Evolutionary conservation across 2,329 filamentous ascomycete species (phyloP).

Genomic region (Capronia americana): DNA sequence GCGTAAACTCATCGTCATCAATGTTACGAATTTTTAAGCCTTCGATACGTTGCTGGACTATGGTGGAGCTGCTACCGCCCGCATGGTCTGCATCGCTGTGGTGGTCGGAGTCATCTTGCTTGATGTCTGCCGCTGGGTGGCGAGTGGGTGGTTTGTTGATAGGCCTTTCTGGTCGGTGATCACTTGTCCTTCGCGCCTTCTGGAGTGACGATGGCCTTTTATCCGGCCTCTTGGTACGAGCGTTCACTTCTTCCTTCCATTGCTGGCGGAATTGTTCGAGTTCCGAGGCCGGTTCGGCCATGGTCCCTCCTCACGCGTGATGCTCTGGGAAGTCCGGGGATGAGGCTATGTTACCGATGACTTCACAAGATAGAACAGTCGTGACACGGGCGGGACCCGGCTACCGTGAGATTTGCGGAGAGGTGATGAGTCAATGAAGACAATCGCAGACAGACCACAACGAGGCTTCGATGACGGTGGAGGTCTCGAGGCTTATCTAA

Average conservation of each 20-base stretch:
- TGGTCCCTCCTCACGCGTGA: slow-evolving; percentile 1
- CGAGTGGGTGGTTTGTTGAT: slow-evolving; percentile 48
- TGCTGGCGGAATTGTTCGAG: slow-evolving; percentile 83
- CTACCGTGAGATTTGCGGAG: not conserved
- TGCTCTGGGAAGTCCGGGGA: not conserved
- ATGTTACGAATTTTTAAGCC: slow-evolving; percentile 45
- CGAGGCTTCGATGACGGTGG: slow-evolving; percentile 2
- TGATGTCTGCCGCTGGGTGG: slow-evolving; percentile 48
- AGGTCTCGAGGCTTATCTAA: slow-evolving; percentile 15
- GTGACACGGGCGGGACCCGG: not conserved
- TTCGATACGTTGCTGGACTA: slow-evolving; percentile 46
- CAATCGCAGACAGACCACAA: not conserved
- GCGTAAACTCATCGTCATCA: slow-evolving; percentile 50
- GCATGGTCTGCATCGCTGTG: slow-evolving; percentile 42
- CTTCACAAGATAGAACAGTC: not conserved
- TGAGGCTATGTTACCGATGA: not conserved
- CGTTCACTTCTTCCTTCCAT: slow-evolving; percentile 81
- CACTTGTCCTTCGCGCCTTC: slow-evolving; percentile 30
- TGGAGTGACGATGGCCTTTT: slow-evolving; percentile 18
- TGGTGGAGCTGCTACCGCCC: slow-evolving; percentile 34
- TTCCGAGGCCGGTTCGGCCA: slow-evolving; percentile 35
- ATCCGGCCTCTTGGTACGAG: slow-evolving; percentile 45
- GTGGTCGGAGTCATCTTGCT: slow-evolving; percentile 48
- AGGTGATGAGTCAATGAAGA: slow-evolving; percentile 8
- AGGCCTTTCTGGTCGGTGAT: slow-evolving; percentile 35